These are phyloP conservation scores for Falciphora oryzae DNA, from an alignment of 2,329 filamentous ascomycete genomes.

Conservation along the genomic window DNA sequence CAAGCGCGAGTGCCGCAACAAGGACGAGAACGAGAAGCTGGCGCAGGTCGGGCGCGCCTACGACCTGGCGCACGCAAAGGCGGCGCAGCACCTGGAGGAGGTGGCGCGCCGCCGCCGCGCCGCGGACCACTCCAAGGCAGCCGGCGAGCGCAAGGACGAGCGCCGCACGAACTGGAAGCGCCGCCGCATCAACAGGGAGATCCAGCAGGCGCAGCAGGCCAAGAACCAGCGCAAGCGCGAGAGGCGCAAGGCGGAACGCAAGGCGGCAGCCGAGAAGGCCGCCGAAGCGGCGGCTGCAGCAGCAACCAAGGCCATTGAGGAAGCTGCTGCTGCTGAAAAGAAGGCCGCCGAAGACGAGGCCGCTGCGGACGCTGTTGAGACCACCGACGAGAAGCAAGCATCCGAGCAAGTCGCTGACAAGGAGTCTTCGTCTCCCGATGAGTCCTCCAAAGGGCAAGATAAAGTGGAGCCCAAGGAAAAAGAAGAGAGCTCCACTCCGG, in stretches of 20 bases:
- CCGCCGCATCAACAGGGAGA: conserved; percentile 28
- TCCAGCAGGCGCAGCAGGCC: conserved; percentile 33
- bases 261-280: conserved; percentile 15
- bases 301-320: conserved; percentile 18
- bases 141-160: conserved; percentile 38
- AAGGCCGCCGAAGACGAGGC: conserved; percentile 14
- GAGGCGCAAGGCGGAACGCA: conserved; percentile 27
- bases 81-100: conserved; percentile 26
- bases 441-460: conserved; percentile 12
- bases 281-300: conserved; percentile 14
- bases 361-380: conserved; percentile 17
- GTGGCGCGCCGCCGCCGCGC: conserved; percentile 44
- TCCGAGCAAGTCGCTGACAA: conserved; percentile 15
- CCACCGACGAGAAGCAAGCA: conserved; percentile 20
- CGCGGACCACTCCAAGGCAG: conserved; percentile 40
- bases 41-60: conserved; percentile 64
- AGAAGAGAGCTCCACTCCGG: neutral
- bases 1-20: conserved; percentile 52
- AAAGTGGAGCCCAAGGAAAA: conserved; percentile 11
- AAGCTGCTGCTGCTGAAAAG: conserved; percentile 18
- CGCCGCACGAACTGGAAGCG: conserved; percentile 33
- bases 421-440: conserved; percentile 18
- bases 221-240: conserved; percentile 37
- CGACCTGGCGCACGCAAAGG: conserved; percentile 63
- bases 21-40: conserved; percentile 72